A percentile compares a stretch with the other conserved stretches of the same genome.
Evolutionary conservation across 164 flowering plant genomes (phyloP).

Genomic region (Platanus orientalis): DNA sequence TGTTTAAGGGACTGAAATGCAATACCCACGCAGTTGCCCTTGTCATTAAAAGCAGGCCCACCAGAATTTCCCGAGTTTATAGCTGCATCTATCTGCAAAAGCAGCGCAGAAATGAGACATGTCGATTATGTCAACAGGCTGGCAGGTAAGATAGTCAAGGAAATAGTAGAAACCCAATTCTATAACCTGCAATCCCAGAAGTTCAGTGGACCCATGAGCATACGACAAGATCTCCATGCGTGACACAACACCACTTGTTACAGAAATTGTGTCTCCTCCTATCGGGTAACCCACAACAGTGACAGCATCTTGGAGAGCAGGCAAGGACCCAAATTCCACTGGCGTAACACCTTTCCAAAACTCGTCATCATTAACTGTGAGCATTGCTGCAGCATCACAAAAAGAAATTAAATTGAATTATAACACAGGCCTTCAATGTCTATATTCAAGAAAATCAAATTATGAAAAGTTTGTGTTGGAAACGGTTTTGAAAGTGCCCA

Average conservation of each 20-base stretch:
- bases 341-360: constrained; percentile 95
- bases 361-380: constrained; percentile 85
- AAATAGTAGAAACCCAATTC: constrained; percentile 3
- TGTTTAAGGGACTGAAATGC: constrained; percentile 99
- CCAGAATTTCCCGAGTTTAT: constrained; percentile 99
- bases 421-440: constrained; percentile 1
- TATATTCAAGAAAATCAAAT: no score
- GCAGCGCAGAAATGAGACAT: constrained; percentile 7
- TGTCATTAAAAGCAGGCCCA: constrained; percentile 95
- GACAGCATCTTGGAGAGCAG: constrained; percentile 96
- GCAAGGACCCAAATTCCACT: constrained; percentile 84
- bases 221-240: constrained; percentile 97
- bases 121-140: constrained; percentile 4
- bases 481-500: no score
- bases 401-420: neutral
- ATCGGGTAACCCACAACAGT: constrained; percentile 99
- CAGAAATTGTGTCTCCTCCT: constrained; percentile 99
- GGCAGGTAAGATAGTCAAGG: neutral
- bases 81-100: constrained; percentile 94
- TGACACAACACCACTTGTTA: constrained; percentile 98
- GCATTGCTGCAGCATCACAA: constrained; percentile 62
- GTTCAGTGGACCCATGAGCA: constrained; percentile 95
- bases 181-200: constrained; percentile 87
- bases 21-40: constrained; percentile 92
- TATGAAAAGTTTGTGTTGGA: no score